Percentiles rank a stretch among this genome's conserved stretches.
Conservation (phyloP, 2,329 filamentous ascomycete species). For the Aphanoascus verrucosus region DNA sequence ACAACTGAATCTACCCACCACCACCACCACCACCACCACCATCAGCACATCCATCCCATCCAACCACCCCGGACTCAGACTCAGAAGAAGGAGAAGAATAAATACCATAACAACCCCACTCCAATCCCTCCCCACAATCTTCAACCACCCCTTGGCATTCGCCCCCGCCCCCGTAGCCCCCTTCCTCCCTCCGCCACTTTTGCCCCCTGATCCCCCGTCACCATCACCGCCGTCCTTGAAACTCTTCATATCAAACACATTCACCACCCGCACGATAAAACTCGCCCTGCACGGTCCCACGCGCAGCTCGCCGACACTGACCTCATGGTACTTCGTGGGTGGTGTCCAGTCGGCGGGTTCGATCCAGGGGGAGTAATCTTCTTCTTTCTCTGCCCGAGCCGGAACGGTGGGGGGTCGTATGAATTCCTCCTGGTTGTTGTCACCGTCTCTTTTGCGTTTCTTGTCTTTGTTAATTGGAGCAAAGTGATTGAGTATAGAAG, state of each 20-base stretch:
- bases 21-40: no score
- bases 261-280: constrained; percentile 22
- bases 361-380: not conserved
- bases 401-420: not conserved
- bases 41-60: no score
- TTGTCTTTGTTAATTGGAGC: not conserved
- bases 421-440: not conserved
- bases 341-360: not conserved
- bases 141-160: constrained; percentile 23
- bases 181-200: not conserved
- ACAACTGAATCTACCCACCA: constrained; percentile 21
- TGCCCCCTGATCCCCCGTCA: not conserved
- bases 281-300: constrained; percentile 18
- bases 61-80: no score
- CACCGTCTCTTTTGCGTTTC: not conserved
- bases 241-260: constrained; percentile 18
- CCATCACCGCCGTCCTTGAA: constrained; percentile 7
- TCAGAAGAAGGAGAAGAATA: not conserved
- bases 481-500: not conserved
- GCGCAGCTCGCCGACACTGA: constrained; percentile 18
- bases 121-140: constrained; percentile 21
- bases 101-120: constrained; percentile 19
- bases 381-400: no score
- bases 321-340: constrained; percentile 15
- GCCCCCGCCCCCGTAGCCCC: constrained; percentile 16